Base-by-base conservation (phyloP, 2,329 filamentous ascomycete species). In the Rhynchosporium graminicola region DNA sequence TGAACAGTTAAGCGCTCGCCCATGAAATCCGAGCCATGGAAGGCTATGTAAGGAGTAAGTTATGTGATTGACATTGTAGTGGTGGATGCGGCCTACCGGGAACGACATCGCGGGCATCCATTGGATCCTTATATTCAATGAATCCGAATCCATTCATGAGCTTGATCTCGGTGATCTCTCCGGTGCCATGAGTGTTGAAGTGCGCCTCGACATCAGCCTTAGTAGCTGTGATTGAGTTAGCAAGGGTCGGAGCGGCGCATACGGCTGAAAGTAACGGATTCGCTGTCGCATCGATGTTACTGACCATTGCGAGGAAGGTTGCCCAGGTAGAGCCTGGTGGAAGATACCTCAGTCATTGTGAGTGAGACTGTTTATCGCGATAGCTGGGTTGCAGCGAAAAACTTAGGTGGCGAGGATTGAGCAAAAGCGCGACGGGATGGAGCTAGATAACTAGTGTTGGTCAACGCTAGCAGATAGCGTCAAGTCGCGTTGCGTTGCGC, bases 121-220 rank as follows among this genome's bases (percentile, higher is more conserved):
- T 91, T 63, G 92, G 87, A 80, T 98, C 95, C 79, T 97, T 96
- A 80, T 98, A 99, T 79, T 99, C 95, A 76, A 99, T 97, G 82
- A 99, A 99, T 77, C 95, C 95, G 76, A 99, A 99, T 74, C 95
- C 95, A 77, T 97, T 98, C 95, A 99, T 99, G 68, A 99, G 87
- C 83, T 99, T 99, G 81, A 99, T 94, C 82, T 99, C 95, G 71
- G 90, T 95, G 76, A 99, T 98, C 77, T 97, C 92, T 77, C 95
- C 95, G 72, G 92, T 94, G 76, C 94, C 95, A 87, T 97, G 92
- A 74, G 88, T 92, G 77, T 89, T 89, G 80, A 99, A 99, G 79
- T 98, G 94, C 73, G 88, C 87, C 80, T 98, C 93, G 77, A 99
- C 90, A 77, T 99, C 94, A 79, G 91, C 87, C 83, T 98, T 98